phyloP scores from a whole-genome alignment of 768 basidiomycete genomes.

The Tulasnella sp. region DNA sequence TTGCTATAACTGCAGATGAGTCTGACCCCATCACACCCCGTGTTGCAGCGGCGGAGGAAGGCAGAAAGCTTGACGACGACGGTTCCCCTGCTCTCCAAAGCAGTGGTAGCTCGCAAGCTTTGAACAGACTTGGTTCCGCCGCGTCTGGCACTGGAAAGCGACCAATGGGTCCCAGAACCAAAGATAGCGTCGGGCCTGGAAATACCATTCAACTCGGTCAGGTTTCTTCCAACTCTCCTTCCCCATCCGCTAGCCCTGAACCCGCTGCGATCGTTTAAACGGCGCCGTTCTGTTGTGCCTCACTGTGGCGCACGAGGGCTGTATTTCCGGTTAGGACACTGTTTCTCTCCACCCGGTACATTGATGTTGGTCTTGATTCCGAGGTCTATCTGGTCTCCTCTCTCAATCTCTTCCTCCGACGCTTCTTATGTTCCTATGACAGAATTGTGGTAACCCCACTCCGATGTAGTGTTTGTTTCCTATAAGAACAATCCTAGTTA shows the following conservation, averaged over 20 bases:
- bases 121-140: too few species aligned
- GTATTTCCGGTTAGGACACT: too few species aligned
- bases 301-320: too few species aligned
- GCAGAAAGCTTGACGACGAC: background rate
- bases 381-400: too few species aligned
- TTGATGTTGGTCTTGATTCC: too few species aligned
- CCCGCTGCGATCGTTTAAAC: background rate
- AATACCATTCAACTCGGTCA: slow-evolving; percentile 1
- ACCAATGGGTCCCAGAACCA: slow-evolving; percentile 8
- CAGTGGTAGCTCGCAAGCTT: background rate
- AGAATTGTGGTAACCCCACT: too few species aligned
- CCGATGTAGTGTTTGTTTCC: too few species aligned
- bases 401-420: too few species aligned
- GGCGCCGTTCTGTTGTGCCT: background rate
- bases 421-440: too few species aligned
- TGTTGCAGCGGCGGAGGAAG: background rate
- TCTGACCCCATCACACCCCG: background rate
- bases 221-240: background rate
- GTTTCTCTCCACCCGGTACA: too few species aligned
- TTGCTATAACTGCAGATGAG: background rate
- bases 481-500: too few species aligned
- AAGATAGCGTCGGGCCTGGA: background rate
- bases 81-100: background rate
- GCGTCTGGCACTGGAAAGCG: background rate
- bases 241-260: background rate